Conservation (phyloP, 176 grass and related monocot species). For the Rhynchospora breviuscula region DNA sequence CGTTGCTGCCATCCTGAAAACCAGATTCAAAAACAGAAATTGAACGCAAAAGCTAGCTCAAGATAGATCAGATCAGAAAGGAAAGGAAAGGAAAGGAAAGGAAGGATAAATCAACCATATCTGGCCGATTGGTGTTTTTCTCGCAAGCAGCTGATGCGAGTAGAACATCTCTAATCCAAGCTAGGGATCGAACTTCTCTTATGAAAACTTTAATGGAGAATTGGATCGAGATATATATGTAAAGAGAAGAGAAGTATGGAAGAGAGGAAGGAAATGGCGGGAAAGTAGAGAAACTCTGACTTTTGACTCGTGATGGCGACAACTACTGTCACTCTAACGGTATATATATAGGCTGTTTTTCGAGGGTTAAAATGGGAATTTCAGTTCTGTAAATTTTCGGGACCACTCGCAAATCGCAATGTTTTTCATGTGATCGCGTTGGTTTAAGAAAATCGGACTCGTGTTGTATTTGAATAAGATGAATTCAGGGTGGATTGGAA, state of each 20-base stretch:
- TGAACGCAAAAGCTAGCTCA: not conserved
- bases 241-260: not conserved
- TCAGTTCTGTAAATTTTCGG: not conserved
- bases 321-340: not conserved
- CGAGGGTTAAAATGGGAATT: not conserved
- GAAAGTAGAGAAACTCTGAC: not conserved
- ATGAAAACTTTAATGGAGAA: not conserved
- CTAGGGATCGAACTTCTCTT: not conserved
- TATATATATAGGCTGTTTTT: not conserved
- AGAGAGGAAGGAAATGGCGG: not conserved
- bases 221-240: not conserved
- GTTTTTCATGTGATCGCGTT: too few species aligned
- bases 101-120: constrained; percentile 48
- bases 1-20: constrained; percentile 85
- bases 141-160: constrained; percentile 84
- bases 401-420: too few species aligned
- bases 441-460: too few species aligned
- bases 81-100: not conserved
- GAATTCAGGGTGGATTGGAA: too few species aligned
- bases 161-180: constrained; percentile 63
- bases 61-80: not conserved
- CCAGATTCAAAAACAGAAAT: not conserved
- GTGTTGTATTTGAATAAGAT: too few species aligned
- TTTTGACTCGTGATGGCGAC: not conserved
- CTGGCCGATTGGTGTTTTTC: constrained; percentile 83